Base-by-base conservation (phyloP, 441 rosid species). In the Populus hybrid region DNA sequence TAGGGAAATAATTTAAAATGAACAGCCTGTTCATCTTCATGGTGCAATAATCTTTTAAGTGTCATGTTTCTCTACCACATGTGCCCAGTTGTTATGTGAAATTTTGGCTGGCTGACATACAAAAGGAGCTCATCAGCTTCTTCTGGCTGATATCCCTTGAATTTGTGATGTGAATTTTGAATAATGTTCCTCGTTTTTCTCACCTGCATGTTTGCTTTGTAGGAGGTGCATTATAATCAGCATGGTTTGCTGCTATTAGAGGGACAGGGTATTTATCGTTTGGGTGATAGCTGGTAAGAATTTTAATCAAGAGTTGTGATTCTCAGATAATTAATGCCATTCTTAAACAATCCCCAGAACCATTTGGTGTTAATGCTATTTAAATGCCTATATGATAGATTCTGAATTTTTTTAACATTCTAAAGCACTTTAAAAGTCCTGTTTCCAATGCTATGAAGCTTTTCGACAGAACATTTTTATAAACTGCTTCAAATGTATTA, bases 201-300 rank as follows among this genome's bases (percentile, higher is more conserved):
- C 30, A 23, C 57, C 7, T 50, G 26, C 19, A 66, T 75, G 34
- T 63, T 78, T 77, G 69, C 82, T 38, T 78, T 79, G 81, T 90
- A 95, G 98, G 99, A 95, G 86, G 92, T 95, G 82, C 99, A 93
- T 76, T 93, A 92, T 84, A 95, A 93, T 86, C 97, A 95, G 82
- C 98, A 95, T 75, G 99, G 99, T 64, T 83, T 95, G 82, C 84
- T 95, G 85, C 93, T 95, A 84, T 81, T 92, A 79, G 99, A 93
- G 83, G 98, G 99, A 76, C 95, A 85, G 83, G 98, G 99, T 59
- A 87, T 93, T 71, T 93, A 93, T 80, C 97, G 94, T 19, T 84
- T 95, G 84, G 99, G 94, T 12, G 89, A 91, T 82, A 87, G 85
- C 94, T 95, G 99, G 99, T 92, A 83, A 83, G 82, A 77, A 59